These are phyloP conservation scores for Sungouiella blattae DNA, from an alignment of 805 yeast genomes.

Conservation along the genomic window DNA sequence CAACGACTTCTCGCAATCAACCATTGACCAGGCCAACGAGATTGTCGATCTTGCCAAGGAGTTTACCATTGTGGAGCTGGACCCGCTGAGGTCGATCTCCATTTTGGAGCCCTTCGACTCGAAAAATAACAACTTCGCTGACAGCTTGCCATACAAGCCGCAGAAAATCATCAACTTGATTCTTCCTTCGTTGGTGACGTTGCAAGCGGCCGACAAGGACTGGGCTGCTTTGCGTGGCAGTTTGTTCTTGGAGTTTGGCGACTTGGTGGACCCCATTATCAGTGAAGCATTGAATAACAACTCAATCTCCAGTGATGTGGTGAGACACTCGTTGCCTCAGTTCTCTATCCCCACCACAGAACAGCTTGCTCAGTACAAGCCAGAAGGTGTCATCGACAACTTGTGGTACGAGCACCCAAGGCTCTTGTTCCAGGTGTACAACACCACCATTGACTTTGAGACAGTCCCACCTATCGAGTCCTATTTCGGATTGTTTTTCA, in stretches of 20 bases:
- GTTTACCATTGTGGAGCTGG: conserved; percentile 29
- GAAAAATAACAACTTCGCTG: conserved; percentile 24
- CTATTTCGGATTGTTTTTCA: conserved; percentile 50
- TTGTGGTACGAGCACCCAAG: conserved; percentile 64
- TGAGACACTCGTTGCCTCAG: conserved; percentile 40
- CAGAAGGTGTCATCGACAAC: conserved; percentile 45
- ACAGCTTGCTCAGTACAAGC: conserved; percentile 17
- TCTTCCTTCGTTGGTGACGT: conserved; percentile 43
- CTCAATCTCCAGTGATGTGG: conserved; percentile 35
- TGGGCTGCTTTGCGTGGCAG: conserved; percentile 33
- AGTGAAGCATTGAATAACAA: conserved; percentile 31
- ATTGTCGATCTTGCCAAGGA: conserved; percentile 44
- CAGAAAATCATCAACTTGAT: conserved; percentile 47
- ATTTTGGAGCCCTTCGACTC: conserved; percentile 38
- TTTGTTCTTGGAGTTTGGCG: conserved; percentile 32
- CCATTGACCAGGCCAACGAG: conserved; percentile 37
- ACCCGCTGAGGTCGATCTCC: conserved; percentile 13
- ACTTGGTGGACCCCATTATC: conserved; percentile 30
- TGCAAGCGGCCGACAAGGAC: conserved; percentile 34
- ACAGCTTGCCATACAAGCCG: conserved; percentile 47
- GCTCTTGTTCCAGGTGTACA: conserved; percentile 57
- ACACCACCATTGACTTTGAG: conserved; percentile 51
- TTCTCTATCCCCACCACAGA: conserved; percentile 30
- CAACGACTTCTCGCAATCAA: conserved; percentile 32
- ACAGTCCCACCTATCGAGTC: conserved; percentile 48